Conservation (phyloP, 2,329 filamentous ascomycete genomes). For the Colletotrichum melonis region DNA sequence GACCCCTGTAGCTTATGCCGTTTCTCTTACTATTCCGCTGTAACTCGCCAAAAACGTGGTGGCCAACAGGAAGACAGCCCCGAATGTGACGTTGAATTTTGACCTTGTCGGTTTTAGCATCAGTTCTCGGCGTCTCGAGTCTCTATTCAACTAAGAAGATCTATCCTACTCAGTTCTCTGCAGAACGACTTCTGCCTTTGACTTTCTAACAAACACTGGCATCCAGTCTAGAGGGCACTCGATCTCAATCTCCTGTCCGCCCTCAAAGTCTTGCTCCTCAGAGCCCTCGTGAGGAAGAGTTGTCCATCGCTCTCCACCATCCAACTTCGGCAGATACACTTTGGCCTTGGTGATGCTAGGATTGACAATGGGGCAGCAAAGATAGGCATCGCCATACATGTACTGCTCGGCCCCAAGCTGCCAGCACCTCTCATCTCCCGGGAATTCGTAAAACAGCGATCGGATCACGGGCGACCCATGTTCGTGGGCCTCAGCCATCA, state of each 20-base stretch:
- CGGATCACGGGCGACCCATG: conserved; percentile 71
- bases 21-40: no score
- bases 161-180: no score
- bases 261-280: background rate
- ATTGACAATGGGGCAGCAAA: conserved; percentile 67
- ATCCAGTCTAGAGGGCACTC: conserved; percentile 36
- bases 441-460: conserved; percentile 73
- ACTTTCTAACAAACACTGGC: conserved; percentile 33
- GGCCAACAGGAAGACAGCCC: no score
- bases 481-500: conserved; percentile 71
- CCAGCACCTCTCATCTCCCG: conserved; percentile 64
- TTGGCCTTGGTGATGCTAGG: conserved; percentile 54
- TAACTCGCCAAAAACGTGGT: no score
- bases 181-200: no score
- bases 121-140: no score
- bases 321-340: conserved; percentile 62
- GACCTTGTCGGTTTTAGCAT: no score
- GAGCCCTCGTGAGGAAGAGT: conserved; percentile 17
- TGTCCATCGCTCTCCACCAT: conserved; percentile 18
- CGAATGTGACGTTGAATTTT: no score
- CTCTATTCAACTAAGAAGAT: no score
- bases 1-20: no score
- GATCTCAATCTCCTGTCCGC: conserved; percentile 30
- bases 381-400: conserved; percentile 72
- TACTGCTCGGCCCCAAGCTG: conserved; percentile 67